Conservation (phyloP, 2,329 filamentous ascomycete genomes). For the Hortaea werneckii region DNA sequence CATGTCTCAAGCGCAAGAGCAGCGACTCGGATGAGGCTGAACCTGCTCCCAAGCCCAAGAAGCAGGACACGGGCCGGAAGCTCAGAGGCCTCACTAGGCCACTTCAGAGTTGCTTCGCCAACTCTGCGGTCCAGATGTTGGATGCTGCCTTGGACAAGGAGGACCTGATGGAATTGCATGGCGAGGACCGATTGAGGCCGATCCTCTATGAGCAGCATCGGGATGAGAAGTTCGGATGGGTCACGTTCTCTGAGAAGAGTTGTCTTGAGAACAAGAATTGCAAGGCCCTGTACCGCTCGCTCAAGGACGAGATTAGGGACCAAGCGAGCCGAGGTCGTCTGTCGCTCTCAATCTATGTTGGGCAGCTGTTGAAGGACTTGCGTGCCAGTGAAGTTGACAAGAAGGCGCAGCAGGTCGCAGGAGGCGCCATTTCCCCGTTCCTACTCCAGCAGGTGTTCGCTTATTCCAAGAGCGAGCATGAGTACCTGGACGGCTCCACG, state of each 20-base stretch:
- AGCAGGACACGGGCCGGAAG: background rate
- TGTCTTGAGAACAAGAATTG: slow-evolving; percentile 3
- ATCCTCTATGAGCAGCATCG: slow-evolving; percentile 1
- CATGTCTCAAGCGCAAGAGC: too few relatives aligned
- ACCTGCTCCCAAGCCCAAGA: background rate
- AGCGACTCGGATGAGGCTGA: too few relatives aligned
- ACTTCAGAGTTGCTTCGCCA: slow-evolving; percentile 11
- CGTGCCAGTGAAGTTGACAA: background rate
- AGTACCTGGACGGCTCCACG: background rate
- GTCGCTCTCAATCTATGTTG: background rate
- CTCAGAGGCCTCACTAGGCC: slow-evolving; percentile 8
- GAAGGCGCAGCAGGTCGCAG: background rate
- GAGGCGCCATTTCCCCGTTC: background rate
- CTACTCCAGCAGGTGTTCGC: background rate
- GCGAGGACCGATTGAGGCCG: background rate
- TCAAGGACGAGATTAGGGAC: slow-evolving; percentile 1
- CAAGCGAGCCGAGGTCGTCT: background rate
- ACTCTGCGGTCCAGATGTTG: slow-evolving; percentile 10
- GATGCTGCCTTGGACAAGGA: slow-evolving; percentile 4
- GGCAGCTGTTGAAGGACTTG: background rate
- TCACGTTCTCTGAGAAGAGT: slow-evolving; percentile 4
- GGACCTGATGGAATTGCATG: background rate
- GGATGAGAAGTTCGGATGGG: slow-evolving; percentile 4
- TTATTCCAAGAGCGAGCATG: background rate
- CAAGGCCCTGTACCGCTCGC: slow-evolving; percentile 3